These are phyloP conservation scores for Metschnikowia picachoensis DNA, from an alignment of 805 yeast genomes.

Conservation along the genomic window DNA sequence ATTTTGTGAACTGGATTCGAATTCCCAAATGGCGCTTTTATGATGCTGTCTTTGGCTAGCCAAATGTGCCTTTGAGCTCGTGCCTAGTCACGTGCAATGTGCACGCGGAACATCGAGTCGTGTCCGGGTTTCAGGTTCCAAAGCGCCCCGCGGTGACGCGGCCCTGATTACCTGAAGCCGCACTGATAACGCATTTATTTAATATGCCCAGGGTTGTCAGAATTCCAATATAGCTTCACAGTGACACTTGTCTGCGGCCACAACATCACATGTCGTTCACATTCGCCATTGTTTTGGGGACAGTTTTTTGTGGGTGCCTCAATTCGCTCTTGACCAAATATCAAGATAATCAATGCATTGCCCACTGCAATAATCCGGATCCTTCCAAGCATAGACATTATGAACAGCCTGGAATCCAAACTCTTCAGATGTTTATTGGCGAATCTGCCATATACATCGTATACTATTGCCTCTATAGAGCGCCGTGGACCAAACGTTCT, in stretches of 20 bases:
- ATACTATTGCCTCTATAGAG: slow-evolving; percentile 28
- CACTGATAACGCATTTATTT: too few species aligned
- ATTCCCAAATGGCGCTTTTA: too few species aligned
- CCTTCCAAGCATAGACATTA: slow-evolving; percentile 43
- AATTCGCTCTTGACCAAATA: slow-evolving; percentile 72
- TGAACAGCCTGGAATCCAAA: slow-evolving; percentile 77
- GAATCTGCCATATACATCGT: slow-evolving; percentile 52
- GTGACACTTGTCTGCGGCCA: not conserved
- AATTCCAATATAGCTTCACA: not conserved
- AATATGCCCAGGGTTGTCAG: not conserved
- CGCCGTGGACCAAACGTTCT: slow-evolving; percentile 12
- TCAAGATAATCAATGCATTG: slow-evolving; percentile 73
- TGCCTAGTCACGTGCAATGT: too few species aligned
- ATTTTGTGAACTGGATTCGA: too few species aligned
- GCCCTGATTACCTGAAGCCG: slow-evolving; percentile 1
- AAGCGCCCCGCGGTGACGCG: slow-evolving; percentile 6
- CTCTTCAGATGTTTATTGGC: slow-evolving; percentile 78
- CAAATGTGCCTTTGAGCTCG: too few species aligned
- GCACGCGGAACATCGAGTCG: too few species aligned
- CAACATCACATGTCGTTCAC: slow-evolving; percentile 13
- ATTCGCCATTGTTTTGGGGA: slow-evolving; percentile 37
- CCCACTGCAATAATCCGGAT: slow-evolving; percentile 47
- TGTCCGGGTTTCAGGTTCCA: not conserved
- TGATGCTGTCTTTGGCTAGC: too few species aligned
- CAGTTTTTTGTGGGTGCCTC: slow-evolving; percentile 63